These are phyloP conservation scores for Coemansia furcata DNA, from an alignment of 192 early-diverging fungal species.

Conservation along the genomic window DNA sequence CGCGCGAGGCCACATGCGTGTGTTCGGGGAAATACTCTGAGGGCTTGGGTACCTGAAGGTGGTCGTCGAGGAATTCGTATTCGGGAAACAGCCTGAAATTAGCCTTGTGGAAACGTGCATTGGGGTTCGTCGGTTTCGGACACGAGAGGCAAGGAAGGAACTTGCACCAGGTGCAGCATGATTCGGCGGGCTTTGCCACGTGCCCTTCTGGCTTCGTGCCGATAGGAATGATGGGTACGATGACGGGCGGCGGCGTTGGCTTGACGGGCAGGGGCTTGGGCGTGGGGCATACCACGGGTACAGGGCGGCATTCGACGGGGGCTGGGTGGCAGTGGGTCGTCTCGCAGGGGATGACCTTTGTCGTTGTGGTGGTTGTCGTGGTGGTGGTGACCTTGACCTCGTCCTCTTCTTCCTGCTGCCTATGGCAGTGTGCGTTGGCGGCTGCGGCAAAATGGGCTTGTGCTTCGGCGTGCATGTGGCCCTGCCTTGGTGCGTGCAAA, in stretches of 20 bases:
- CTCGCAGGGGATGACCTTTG: conserved; percentile 18
- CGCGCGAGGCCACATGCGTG: conserved; percentile 33
- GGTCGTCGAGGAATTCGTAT: conserved; percentile 50
- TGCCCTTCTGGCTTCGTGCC: conserved; percentile 24
- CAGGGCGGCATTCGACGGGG: neutral
- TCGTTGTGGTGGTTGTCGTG: conserved; percentile 38
- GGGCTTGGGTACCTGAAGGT: conserved; percentile 19
- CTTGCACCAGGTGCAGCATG: conserved; percentile 52
- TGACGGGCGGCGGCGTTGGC: neutral
- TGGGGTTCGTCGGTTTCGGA: conserved; percentile 44
- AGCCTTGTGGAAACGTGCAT: conserved; percentile 39
- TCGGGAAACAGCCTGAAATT: conserved; percentile 51
- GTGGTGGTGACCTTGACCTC: conserved; percentile 37
- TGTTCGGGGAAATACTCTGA: conserved; percentile 48
- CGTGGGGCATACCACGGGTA: neutral
- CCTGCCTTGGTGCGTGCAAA: conserved; percentile 30
- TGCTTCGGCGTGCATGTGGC: conserved; percentile 31
- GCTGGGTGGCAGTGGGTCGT: conserved; percentile 1
- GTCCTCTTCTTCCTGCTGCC: conserved; percentile 20
- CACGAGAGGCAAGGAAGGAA: conserved; percentile 48
- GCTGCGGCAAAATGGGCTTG: conserved; percentile 27
- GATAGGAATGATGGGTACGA: conserved; percentile 19
- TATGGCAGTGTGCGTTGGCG: conserved; percentile 21
- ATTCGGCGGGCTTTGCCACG: conserved; percentile 20
- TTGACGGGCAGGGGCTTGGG: conserved; percentile 10